phyloP scores from a whole-genome alignment of 1,284 basidiomycete genomes.

The Marasmius oreades region DNA sequence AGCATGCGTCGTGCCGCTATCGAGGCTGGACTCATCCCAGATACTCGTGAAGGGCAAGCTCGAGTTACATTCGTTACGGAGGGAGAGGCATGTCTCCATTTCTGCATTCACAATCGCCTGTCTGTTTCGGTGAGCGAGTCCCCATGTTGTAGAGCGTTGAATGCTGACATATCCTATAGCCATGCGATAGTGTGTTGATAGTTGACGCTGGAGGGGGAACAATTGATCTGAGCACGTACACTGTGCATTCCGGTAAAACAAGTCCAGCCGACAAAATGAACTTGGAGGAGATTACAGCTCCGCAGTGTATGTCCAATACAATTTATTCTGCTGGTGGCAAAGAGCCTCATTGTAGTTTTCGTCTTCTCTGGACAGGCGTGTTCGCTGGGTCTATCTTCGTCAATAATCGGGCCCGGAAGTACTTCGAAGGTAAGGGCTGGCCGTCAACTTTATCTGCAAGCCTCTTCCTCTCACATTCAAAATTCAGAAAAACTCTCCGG shows the following conservation, averaged over 20 bases:
- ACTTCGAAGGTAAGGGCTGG: slow-evolving; percentile 35
- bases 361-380: slow-evolving; percentile 22
- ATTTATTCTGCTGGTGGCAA: neutral
- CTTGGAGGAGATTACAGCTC: slow-evolving; percentile 37
- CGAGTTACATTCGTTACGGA: slow-evolving; percentile 45
- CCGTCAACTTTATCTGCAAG: neutral
- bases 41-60: slow-evolving; percentile 22
- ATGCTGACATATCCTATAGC: neutral
- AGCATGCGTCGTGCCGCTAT: slow-evolving; percentile 21
- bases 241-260: neutral
- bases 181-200: neutral
- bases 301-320: slow-evolving; percentile 35
- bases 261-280: neutral
- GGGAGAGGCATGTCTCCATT: slow-evolving; percentile 49
- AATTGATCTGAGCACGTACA: slow-evolving; percentile 13
- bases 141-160: neutral
- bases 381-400: slow-evolving; percentile 39
- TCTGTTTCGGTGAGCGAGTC: neutral
- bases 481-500: slow-evolving; percentile 27
- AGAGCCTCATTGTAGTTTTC: neutral
- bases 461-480: neutral
- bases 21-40: slow-evolving; percentile 15
- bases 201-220: slow-evolving; percentile 13
- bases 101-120: slow-evolving; percentile 32
- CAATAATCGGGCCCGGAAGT: slow-evolving; percentile 33